phyloP scores from a whole-genome alignment of 2,329 filamentous ascomycete genomes.

The Pseudogymnoascus destructans region DNA sequence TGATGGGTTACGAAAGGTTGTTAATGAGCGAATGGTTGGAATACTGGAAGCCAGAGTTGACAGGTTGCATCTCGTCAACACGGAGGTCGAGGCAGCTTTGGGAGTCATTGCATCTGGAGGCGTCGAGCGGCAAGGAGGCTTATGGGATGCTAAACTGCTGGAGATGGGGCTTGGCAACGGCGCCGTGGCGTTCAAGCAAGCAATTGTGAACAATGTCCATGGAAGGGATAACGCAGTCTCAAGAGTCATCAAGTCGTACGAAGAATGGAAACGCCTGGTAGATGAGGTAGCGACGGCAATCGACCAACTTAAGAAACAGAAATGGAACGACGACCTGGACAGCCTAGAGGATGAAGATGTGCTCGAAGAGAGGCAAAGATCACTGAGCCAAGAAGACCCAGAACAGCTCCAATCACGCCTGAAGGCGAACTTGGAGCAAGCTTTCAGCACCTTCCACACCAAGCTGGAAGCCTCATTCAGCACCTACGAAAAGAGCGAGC shows the following conservation, averaged over 20 bases:
- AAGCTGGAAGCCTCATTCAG: constrained; percentile 36
- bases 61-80: constrained; percentile 51
- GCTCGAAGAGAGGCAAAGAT: constrained; percentile 50
- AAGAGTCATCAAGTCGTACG: constrained; percentile 48
- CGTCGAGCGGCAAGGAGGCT: constrained; percentile 36
- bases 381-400: constrained; percentile 62
- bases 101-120: constrained; percentile 44
- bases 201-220: constrained; percentile 55
- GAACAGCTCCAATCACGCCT: constrained; percentile 47
- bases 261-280: constrained; percentile 62
- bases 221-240: constrained; percentile 58
- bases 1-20: constrained; percentile 50
- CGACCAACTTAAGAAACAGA: constrained; percentile 50
- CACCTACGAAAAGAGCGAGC: constrained; percentile 31
- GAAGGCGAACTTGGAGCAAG: constrained; percentile 39
- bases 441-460: constrained; percentile 45
- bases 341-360: constrained; percentile 63
- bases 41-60: constrained; percentile 51
- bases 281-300: constrained; percentile 51
- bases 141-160: constrained; percentile 57
- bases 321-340: constrained; percentile 61
- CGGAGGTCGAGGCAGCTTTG: constrained; percentile 48
- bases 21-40: constrained; percentile 54
- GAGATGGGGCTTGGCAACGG: constrained; percentile 53
- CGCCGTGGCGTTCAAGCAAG: constrained; percentile 54